Evolutionary conservation across 2,329 filamentous ascomycete genomes (phyloP).

Genomic region (Neofusicoccum kwambonambiense): DNA sequence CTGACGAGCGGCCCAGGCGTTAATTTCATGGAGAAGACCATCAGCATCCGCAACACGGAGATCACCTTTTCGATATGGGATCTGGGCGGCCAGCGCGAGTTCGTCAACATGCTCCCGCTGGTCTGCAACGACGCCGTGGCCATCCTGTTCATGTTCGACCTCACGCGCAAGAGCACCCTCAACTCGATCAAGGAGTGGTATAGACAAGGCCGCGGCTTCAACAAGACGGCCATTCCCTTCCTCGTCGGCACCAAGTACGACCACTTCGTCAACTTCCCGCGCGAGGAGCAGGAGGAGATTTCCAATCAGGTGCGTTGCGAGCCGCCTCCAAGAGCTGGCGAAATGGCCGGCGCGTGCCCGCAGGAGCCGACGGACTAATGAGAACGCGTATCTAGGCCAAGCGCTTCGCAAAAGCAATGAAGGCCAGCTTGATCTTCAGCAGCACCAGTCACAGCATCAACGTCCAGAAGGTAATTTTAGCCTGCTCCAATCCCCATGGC

Average conservation of each 20-base stretch:
- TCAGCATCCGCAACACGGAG: constrained; percentile 97
- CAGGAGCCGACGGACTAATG: constrained; percentile 4
- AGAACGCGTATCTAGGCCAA: constrained; percentile 62
- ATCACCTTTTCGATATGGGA: constrained; percentile 99
- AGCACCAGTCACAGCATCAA: constrained; percentile 99
- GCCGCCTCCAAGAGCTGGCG: neutral
- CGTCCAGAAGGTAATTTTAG: constrained; percentile 79
- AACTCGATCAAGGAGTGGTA: constrained; percentile 99
- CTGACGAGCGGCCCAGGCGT: constrained; percentile 60
- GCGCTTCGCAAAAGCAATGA: constrained; percentile 97
- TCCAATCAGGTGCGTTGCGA: constrained; percentile 74
- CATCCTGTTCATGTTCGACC: constrained; percentile 99
- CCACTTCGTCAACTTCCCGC: constrained; percentile 97
- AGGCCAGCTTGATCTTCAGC: constrained; percentile 94
- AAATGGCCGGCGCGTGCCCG: neutral
- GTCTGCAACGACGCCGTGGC: constrained; percentile 99
- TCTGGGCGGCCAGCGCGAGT: constrained; percentile 93
- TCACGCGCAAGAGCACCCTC: constrained; percentile 95
- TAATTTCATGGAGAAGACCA: constrained; percentile 99
- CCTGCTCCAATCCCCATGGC: neutral
- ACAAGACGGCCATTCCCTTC: constrained; percentile 99
- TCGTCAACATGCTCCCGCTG: constrained; percentile 99
- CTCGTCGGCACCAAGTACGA: constrained; percentile 98
- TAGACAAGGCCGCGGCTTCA: constrained; percentile 93
- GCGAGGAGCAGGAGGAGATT: constrained; percentile 97